phyloP scores from a whole-genome alignment of 495 filamentous ascomycete genomes.

The Letharia lupina region DNA sequence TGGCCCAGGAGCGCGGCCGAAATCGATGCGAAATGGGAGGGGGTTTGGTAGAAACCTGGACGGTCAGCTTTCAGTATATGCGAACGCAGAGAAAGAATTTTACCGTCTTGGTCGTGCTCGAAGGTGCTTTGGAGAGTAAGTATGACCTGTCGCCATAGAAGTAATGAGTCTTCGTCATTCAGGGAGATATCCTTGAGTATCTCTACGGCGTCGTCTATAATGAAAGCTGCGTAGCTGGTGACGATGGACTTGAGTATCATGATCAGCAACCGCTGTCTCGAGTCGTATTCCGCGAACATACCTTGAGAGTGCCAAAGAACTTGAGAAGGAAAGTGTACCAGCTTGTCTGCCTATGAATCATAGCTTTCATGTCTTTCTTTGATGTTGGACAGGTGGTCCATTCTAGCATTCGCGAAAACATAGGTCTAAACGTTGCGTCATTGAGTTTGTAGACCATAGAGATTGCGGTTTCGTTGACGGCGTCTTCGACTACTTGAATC shows the following conservation, averaged over 20 bases:
- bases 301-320: constrained; percentile 77
- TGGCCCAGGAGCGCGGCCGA: constrained; percentile 59
- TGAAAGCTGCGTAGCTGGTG: constrained; percentile 77
- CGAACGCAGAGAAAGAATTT: not conserved
- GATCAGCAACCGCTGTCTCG: not conserved
- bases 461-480: constrained; percentile 57
- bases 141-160: constrained; percentile 56
- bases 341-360: constrained; percentile 50
- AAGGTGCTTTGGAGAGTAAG: constrained; percentile 64
- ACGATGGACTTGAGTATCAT: constrained; percentile 58
- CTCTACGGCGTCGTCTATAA: constrained; percentile 63
- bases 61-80: constrained; percentile 12
- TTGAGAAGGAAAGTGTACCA: constrained; percentile 70
- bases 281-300: constrained; percentile 25
- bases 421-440: constrained; percentile 89
- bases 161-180: constrained; percentile 43
- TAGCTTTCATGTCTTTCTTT: constrained; percentile 50
- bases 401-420: constrained; percentile 74
- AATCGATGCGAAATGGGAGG: constrained; percentile 68
- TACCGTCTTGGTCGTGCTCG: constrained; percentile 67
- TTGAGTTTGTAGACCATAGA: constrained; percentile 95
- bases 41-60: constrained; percentile 78
- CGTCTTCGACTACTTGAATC: constrained; percentile 55
- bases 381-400: constrained; percentile 56
- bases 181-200: constrained; percentile 48